Base-by-base conservation (phyloP, 177 flowering plant genomes). In the Telopea speciosissima region DNA sequence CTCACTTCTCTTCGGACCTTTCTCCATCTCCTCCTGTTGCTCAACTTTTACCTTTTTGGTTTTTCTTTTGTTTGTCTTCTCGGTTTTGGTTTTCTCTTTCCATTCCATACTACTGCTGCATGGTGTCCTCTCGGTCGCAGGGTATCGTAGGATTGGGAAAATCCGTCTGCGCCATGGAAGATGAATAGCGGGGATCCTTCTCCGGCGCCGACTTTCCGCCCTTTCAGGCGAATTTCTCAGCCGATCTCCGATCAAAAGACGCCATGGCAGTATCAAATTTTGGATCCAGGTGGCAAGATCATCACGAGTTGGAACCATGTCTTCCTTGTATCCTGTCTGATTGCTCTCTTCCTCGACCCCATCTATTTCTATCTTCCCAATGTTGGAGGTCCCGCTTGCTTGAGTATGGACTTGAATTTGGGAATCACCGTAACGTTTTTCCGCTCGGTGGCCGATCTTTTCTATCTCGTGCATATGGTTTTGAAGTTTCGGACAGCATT, bases 341-440 rank as follows among this genome's bases (percentile, higher is more conserved):
- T 88, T 24, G 89, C 99, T 0, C 91, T 92, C 70, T 88, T 89
- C 84, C 70, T 92, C 65, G 97, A 94, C 62, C 97, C 99, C 8
- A 85, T 92, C 60, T 94, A 87, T 79, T 89, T 94, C 77, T 87
- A 68, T 76, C 79, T 90, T 28, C 90, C 96, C 33, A 54, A 62
- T 21, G 78, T 85, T 60, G 79, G 62, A 8, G 68, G 70, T 22
- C 67, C 72, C 0, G 74, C 62, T 3, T 81, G 88, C 62, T 60
- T 83, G 74, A 21, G 54, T 26, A 64, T 65, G 11, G 85, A 85
- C 63, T 33, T 45, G 25, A 44, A 36, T 8, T 66, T 81, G 33
- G 75, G 78, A 13, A 68, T 80, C 28, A 4, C 69, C 5, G 80
- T 91, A 71, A 89, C 92, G 42, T 64, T 77, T 64, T 66, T 84